Evolutionary conservation across 2,329 filamentous ascomycete genomes (phyloP).

Genomic region (Knoxdaviesia capensis): DNA sequence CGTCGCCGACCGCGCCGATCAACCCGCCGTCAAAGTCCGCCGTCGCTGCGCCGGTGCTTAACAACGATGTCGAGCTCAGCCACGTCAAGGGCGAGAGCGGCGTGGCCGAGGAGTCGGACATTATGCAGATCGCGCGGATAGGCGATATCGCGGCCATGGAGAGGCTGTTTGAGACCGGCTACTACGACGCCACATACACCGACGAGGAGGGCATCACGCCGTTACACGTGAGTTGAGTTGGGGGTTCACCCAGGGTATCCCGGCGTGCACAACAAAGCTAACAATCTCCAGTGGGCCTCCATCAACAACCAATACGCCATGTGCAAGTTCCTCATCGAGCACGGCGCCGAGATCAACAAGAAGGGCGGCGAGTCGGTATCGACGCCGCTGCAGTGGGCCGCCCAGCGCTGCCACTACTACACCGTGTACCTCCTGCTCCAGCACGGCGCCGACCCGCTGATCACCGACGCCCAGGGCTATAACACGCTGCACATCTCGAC

Average conservation of each 20-base stretch:
- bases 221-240: conserved; percentile 51
- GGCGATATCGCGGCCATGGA: conserved; percentile 78
- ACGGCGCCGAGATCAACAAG: conserved; percentile 76
- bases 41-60: conserved; percentile 33
- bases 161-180: conserved; percentile 68
- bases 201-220: conserved; percentile 93
- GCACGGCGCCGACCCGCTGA: conserved; percentile 76
- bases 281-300: conserved; percentile 61
- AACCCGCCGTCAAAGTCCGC: conserved; percentile 34
- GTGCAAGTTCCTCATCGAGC: conserved; percentile 79
- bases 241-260: background rate
- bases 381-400: conserved; percentile 90
- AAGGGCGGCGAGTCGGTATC: conserved; percentile 92
- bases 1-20: conserved; percentile 22
- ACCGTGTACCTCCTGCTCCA: conserved; percentile 82
- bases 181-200: conserved; percentile 61
- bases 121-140: conserved; percentile 85
- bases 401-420: conserved; percentile 91
- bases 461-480: conserved; percentile 89
- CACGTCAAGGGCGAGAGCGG: conserved; percentile 20
- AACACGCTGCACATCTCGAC: conserved; percentile 95
- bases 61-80: conserved; percentile 35
- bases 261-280: conserved; percentile 2
- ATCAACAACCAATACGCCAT: conserved; percentile 98
- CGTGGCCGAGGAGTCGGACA: conserved; percentile 42